A percentile compares a stretch with the other conserved stretches of the same genome.
Conservation (phyloP, 192 early-diverging fungal species). For the Phlyctochytrium bullatum region DNA sequence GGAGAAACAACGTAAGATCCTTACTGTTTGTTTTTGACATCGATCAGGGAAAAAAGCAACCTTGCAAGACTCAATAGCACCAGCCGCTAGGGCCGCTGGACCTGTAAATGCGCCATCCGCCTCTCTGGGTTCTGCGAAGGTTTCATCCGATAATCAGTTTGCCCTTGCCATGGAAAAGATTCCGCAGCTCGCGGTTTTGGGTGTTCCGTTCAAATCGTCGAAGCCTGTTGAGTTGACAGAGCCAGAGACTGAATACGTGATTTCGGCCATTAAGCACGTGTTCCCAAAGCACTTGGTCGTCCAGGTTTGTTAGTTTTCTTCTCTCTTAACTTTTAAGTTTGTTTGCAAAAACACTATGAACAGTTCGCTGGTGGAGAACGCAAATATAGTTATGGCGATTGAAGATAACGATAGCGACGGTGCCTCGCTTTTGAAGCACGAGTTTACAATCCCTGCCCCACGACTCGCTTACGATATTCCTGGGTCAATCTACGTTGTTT, state of each 20-base stretch:
- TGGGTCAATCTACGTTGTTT: slow-evolving; percentile 81
- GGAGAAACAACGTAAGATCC: slow-evolving; percentile 58
- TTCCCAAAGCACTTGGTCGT: slow-evolving; percentile 88
- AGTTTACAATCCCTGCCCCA: slow-evolving; percentile 68
- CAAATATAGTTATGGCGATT: slow-evolving; percentile 74
- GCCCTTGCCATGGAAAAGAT: slow-evolving; percentile 75
- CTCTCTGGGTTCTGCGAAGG: slow-evolving; percentile 1
- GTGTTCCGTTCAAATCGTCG: slow-evolving; percentile 84
- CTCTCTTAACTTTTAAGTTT: slow-evolving; percentile 63
- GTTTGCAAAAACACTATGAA: slow-evolving; percentile 92
- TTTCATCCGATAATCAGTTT: slow-evolving; percentile 70
- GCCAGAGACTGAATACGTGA: slow-evolving; percentile 93
- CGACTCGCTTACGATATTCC: slow-evolving; percentile 77
- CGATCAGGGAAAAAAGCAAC: slow-evolving; percentile 33
- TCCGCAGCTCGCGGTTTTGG: slow-evolving; percentile 80
- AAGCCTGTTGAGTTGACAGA: slow-evolving; percentile 84
- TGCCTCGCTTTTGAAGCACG: slow-evolving; percentile 56
- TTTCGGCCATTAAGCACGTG: slow-evolving; percentile 90
- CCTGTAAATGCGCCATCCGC: slow-evolving; percentile 14
- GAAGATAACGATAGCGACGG: slow-evolving; percentile 64
- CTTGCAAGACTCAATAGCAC: slow-evolving; percentile 30
- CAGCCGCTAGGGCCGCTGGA: slow-evolving; percentile 9
- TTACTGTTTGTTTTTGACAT: not conserved
- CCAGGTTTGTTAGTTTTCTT: slow-evolving; percentile 65
- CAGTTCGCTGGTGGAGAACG: slow-evolving; percentile 90